Conservation (phyloP, 228 moss, liverwort and hornwort genomes). For the Sphagnum magellanicum region DNA sequence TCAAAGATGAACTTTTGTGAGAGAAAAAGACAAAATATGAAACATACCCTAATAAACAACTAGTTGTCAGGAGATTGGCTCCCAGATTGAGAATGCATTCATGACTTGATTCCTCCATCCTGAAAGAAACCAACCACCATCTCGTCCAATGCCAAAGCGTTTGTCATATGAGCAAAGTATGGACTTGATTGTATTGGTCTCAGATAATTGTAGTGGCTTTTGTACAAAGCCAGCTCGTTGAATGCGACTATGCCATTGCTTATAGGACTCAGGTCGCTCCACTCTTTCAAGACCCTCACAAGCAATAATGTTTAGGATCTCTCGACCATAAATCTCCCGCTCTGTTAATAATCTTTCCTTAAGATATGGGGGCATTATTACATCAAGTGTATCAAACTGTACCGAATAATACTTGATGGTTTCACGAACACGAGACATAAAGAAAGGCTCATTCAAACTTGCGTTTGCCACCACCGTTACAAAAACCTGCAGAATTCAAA, state of each 20-base stretch:
- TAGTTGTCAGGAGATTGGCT: conserved; percentile 6
- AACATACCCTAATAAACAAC: no score
- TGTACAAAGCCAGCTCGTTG: conserved; percentile 79
- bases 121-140: conserved; percentile 46
- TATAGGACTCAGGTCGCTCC: conserved; percentile 75
- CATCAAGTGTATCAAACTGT: conserved; percentile 60
- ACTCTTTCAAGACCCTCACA: conserved; percentile 82
- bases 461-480: conserved; percentile 58
- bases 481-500: conserved; percentile 30
- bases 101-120: conserved; percentile 48
- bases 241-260: conserved; percentile 81
- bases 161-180: conserved; percentile 41
- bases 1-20: no score
- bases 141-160: conserved; percentile 49
- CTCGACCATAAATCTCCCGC: conserved; percentile 62
- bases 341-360: conserved; percentile 58
- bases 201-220: conserved; percentile 19
- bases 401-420: conserved; percentile 50
- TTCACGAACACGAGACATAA: conserved; percentile 73
- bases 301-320: conserved; percentile 73
- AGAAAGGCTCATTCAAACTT: conserved; percentile 75
- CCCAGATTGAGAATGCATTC: conserved; percentile 40
- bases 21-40: no score
- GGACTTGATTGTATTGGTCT: conserved; percentile 19
- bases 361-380: conserved; percentile 35